Evolutionary conservation across 2,329 filamentous ascomycete species (phyloP), one percentile per base, ranked within the genome.

Genomic region (Arthrobotrys sinensis): DNA sequence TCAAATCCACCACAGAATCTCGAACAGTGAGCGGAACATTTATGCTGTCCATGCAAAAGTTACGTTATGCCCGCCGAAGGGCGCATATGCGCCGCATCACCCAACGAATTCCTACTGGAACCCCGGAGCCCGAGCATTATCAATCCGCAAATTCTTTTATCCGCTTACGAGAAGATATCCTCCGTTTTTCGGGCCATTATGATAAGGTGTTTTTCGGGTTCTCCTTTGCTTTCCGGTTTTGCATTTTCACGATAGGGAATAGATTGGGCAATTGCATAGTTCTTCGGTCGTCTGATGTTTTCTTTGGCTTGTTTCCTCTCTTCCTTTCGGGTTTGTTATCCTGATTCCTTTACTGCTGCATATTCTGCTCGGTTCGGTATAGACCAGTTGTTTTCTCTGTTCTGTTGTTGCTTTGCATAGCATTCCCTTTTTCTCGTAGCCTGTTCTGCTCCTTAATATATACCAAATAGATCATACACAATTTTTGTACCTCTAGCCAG

Each of bases 171-270:
- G 10, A 46, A 48, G 69, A 66, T 73, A 66, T 73, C 50, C 69
- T 60, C 50, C 48, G 36, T 66, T 24, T 55, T 76, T 70, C 55
- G 65, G 72, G 55, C 72, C 65, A 57, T 69, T 66, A 70, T 46
- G 48, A 70, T 77, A 70, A 46, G 72, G 72, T 70, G 66, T 70
- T 76, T 70, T 76, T 67, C 40, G 21, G 52, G 32, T 46, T 43
- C 45, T 52, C 38, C 16, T 50, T 73, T 65, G 10, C 21, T 57
- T 69, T 62, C 34, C 10, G 45, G 36, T 50, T 19, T 6, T 24
- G 46, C 38, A 53, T 53, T 55, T 55, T 68, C 46, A 66, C 38
- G 32, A 60, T 60, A 40, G 40, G 65, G 38, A 28, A 69, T 76
- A 71, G 66, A 77, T 53, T 53, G 40, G 63, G 63, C 14, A 46